A percentile compares a stretch with the other conserved stretches of the same genome.
phyloP scores from a whole-genome alignment of 768 basidiomycete genomes.

The Pisolithus tinctorius region DNA sequence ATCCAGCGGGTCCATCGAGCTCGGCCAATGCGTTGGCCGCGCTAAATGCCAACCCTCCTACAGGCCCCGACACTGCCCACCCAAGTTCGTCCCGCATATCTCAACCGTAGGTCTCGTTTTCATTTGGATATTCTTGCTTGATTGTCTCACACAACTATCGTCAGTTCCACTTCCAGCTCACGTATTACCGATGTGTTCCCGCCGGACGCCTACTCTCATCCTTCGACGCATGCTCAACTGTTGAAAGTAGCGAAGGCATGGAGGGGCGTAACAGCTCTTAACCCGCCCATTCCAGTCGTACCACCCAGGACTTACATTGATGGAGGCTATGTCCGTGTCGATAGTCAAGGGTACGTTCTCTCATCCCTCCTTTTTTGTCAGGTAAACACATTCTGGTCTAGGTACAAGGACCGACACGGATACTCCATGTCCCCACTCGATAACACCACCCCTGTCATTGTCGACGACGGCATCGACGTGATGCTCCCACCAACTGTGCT shows the following conservation, averaged over 20 bases:
- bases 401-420: conserved; percentile 22
- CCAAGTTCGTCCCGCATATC: conserved; percentile 6
- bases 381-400: conserved; percentile 6
- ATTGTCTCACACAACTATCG: neutral
- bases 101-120: conserved; percentile 8
- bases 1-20: conserved; percentile 3
- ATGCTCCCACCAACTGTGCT: conserved; percentile 20
- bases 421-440: conserved; percentile 23
- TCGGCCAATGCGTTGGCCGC: conserved; percentile 12
- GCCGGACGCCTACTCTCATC: conserved; percentile 22
- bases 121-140: neutral
- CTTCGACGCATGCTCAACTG: conserved; percentile 41
- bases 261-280: conserved; percentile 61
- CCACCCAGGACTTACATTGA: conserved; percentile 21
- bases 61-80: conserved; percentile 11
- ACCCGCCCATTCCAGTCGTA: conserved; percentile 16
- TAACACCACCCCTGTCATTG: conserved; percentile 29
- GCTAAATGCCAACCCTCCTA: conserved; percentile 3
- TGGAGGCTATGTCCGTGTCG: conserved; percentile 14
- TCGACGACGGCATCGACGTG: conserved; percentile 23
- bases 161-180: conserved; percentile 16
- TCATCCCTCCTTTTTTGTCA: conserved; percentile 4
- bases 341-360: conserved; percentile 23
- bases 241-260: conserved; percentile 56
- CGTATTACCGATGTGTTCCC: conserved; percentile 35